These are phyloP conservation scores for Lenzites betulinus DNA, from an alignment of 768 basidiomycete species.

Conservation along the genomic window DNA sequence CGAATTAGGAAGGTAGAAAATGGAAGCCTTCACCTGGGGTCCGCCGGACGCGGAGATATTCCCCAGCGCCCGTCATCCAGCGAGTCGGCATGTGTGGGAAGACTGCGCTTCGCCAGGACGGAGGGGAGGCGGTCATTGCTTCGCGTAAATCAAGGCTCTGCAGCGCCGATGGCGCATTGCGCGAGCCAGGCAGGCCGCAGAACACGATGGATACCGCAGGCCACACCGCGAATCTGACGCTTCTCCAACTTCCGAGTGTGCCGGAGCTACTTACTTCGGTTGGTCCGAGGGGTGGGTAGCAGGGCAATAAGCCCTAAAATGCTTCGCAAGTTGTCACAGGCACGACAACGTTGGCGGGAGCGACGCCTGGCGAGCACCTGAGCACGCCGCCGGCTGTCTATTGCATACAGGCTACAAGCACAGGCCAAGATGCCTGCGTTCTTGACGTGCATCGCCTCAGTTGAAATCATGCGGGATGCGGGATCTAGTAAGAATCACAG, in stretches of 20 bases:
- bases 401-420: background rate
- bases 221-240: background rate
- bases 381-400: background rate
- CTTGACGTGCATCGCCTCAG: background rate
- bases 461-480: background rate
- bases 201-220: background rate
- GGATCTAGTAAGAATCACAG: background rate
- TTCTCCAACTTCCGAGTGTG: background rate
- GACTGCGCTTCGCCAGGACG: too few species aligned
- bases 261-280: background rate
- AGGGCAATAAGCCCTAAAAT: background rate
- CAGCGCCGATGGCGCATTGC: background rate
- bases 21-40: conserved; percentile 4
- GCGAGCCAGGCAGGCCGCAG: background rate
- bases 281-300: background rate
- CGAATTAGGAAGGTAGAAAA: conserved; percentile 5
- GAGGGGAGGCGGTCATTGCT: background rate
- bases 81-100: conserved; percentile 11
- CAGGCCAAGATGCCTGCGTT: background rate
- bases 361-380: background rate
- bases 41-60: conserved; percentile 9
- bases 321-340: background rate
- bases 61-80: background rate
- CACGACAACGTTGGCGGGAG: background rate
- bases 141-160: background rate